A percentile compares a stretch with the other conserved stretches of the same genome.
phyloP scores from a whole-genome alignment of 2,329 filamentous ascomycete genomes.

The Falciphora oryzae region DNA sequence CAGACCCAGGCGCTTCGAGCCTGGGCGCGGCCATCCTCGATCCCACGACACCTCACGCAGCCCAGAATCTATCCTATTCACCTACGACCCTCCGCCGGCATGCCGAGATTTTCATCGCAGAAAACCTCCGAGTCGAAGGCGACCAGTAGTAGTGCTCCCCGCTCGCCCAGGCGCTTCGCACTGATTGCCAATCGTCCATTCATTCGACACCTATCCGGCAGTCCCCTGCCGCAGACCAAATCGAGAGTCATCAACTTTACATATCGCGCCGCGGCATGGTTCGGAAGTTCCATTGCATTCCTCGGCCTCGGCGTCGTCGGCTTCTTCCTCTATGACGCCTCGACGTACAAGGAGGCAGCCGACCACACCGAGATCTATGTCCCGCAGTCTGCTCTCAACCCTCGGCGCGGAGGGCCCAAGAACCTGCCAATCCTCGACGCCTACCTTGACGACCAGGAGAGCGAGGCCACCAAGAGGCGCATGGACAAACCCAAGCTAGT shows the following conservation, averaged over 20 bases:
- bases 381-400: conserved; percentile 76
- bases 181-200: conserved; percentile 11
- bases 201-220: conserved; percentile 43
- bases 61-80: not conserved
- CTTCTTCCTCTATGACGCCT: conserved; percentile 93
- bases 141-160: not conserved
- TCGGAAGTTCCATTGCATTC: conserved; percentile 71
- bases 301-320: conserved; percentile 63
- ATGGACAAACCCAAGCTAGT: conserved; percentile 92
- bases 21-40: not conserved
- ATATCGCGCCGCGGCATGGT: conserved; percentile 63
- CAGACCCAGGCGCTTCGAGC: not conserved
- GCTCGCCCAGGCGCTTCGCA: not conserved
- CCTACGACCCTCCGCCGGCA: not conserved
- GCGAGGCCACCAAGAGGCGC: conserved; percentile 60
- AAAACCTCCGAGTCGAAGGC: not conserved
- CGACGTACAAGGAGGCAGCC: conserved; percentile 73
- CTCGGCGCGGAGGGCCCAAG: conserved; percentile 81
- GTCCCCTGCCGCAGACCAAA: conserved; percentile 42
- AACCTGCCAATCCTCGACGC: conserved; percentile 88
- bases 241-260: conserved; percentile 50
- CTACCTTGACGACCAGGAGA: conserved; percentile 86
- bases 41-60: not conserved
- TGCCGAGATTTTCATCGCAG: not conserved
- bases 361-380: conserved; percentile 69